Base-by-base conservation (phyloP, 805 yeast genomes). In the Candida quercuum region DNA sequence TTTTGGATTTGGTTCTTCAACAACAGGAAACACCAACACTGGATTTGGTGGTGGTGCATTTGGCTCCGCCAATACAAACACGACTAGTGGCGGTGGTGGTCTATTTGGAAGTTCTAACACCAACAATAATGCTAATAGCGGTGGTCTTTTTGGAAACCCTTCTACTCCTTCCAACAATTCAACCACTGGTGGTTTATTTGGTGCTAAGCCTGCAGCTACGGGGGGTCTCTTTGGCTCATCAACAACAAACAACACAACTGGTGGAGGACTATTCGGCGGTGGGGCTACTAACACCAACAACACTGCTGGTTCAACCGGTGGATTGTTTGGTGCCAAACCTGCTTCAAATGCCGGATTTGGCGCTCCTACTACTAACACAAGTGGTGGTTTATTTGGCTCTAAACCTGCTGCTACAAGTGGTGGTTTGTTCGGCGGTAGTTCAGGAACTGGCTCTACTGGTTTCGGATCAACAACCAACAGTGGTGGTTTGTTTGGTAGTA, bases 191-290 rank as follows among this genome's bases (percentile, higher is more conserved):
- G 74, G 72, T 10, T 41, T 70, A 14, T 69, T 66, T 55, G 75
- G 75, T 13, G 52, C 46, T 30, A 51, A 46, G n/a, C n/a, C n/a
- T n/a, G 14, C 32, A 13, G 35, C 50, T 10, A 34, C 57, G 26
- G 69, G 68, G 41, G 69, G 67, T 21, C 48, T 65, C 37, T 71
- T 67, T 56, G 69, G 71, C 14, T 42, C 46, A 48, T 59, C 49
- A 5, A 48, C 51, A n/a, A 28, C 54, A 2, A 42, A 44, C 20
- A 49, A 45, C 38, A 38, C 37, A 18, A 45, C 52, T 4, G 36
- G 56, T 27, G 60, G 61, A 20, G 72, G 73, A 2, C 38, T 69
- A 33, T 69, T 69, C 48, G 74, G 74, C 24, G 38, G 14, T 9
- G 11, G 14, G n/a, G n/a, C 52, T 21, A 57, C 45, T 28, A 53